Conservation (phyloP, 768 basidiomycete species). For the Rhodotorula paludigena region DNA sequence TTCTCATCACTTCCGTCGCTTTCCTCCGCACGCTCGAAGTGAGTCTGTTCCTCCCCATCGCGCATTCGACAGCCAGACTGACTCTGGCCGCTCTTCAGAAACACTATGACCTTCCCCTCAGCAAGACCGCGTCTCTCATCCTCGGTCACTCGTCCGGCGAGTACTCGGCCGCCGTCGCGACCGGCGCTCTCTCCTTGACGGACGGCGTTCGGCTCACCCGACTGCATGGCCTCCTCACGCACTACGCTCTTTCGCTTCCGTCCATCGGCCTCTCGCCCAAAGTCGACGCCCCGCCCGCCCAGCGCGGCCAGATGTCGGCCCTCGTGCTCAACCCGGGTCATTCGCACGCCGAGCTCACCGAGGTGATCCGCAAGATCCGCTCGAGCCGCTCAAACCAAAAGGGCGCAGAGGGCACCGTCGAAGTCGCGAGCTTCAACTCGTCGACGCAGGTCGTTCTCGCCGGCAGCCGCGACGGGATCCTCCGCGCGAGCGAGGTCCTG, state of each 20-base stretch:
- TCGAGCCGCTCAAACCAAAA: not conserved
- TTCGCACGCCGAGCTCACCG: constrained; percentile 37
- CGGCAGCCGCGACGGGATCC: constrained; percentile 40
- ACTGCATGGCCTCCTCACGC: constrained; percentile 42
- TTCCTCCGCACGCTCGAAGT: constrained; percentile 41
- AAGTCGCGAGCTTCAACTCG: constrained; percentile 44
- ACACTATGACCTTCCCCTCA: constrained; percentile 14
- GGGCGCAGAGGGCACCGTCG: constrained; percentile 38
- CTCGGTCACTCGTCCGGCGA: constrained; percentile 43
- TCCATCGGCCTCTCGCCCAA: constrained; percentile 39
- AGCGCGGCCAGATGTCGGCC: constrained; percentile 41
- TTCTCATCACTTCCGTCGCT: constrained; percentile 42
- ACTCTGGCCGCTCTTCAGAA: not conserved
- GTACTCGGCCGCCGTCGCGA: constrained; percentile 42
- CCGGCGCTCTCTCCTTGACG: constrained; percentile 39
- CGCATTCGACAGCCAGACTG: no score
- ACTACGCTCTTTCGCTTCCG: constrained; percentile 37
- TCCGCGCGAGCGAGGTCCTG: constrained; percentile 39
- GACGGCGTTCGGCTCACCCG: constrained; percentile 42
- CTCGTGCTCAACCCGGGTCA: constrained; percentile 40
- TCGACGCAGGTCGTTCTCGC: constrained; percentile 41
- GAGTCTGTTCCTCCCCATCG: constrained; percentile 5
- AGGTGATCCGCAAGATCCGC: constrained; percentile 30
- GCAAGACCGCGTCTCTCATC: constrained; percentile 22
- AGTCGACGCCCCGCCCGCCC: constrained; percentile 32